Base-by-base conservation (phyloP, 345 rosid genomes). In the Gossypium thurberi region DNA sequence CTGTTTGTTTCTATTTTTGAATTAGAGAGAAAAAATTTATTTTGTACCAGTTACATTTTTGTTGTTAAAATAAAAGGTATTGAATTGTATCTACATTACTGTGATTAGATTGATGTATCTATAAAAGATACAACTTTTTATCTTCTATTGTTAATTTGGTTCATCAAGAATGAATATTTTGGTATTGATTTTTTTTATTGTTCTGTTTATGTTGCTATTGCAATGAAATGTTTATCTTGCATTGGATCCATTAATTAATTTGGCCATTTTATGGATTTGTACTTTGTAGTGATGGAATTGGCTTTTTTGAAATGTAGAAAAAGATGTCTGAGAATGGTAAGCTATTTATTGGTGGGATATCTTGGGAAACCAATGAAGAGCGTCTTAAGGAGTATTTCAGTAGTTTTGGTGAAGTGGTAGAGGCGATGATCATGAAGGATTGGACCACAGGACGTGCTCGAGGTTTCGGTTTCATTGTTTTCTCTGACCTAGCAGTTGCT, bases 401-500 rank as follows among this genome's bases (percentile, higher is more conserved):
- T 75, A 78, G 86, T 56, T 95, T 85, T 75, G 99, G 98, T 3
- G 97, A 95, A 80, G 97, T 92, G 68, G 87, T 88, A 81, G 99
- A 95, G 72, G 98, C 96, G 28, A 97, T 95, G 64, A 95, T 95
- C 80, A 89, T 95, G 96, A 95, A 93, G 81, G 99, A 92, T 75
- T 10, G 61, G 61, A 58, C 40, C 63, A 21, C 33, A 1, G 61
- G 61, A 14, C 61, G 61, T 57, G 33, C 61, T 11, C 15, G 61
- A 9, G 61, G 61, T 10, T 57, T 57, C 14, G 61, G 61, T 57
- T 57, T 57, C 33, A 23, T 57, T 57, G 61, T 57, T 57, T 57
- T 57, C 61, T 57, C 61, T 57, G 61, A 57, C 61, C 94, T 90
- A 4, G 81, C 93, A 77, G 90, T 88, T 71, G 99, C 98, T 25